phyloP scores from a whole-genome alignment of 345 rosid species.

The Arabidopsis suecica region DNA sequence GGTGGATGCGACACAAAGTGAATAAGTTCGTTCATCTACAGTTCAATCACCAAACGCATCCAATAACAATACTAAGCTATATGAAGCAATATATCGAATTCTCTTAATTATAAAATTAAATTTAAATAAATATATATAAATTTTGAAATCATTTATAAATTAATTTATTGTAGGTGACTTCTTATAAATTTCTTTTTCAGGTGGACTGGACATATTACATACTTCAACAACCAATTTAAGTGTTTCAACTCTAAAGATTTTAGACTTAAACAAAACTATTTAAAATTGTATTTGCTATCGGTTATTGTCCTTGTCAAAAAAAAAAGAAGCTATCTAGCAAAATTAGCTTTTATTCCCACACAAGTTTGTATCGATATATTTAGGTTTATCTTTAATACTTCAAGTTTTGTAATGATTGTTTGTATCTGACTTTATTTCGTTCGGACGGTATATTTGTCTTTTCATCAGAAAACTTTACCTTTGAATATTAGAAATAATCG shows the following conservation, averaged over 20 bases:
- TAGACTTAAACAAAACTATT: not conserved
- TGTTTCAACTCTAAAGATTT: not conserved
- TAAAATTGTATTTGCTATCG: not conserved
- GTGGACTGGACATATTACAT: slow-evolving; percentile 10
- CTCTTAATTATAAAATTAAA: not conserved
- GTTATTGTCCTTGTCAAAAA: not conserved
- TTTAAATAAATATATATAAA: not conserved
- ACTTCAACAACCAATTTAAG: not conserved
- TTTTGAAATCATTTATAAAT: no score
- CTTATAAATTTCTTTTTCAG: slow-evolving; percentile 1
- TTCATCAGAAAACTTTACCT: no score
- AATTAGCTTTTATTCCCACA: not conserved
- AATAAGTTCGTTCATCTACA: slow-evolving; percentile 43
- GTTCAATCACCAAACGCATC: slow-evolving; percentile 37
- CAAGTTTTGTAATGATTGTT: no score
- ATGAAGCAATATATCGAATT: slow-evolving; percentile 1
- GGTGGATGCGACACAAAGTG: slow-evolving; percentile 46
- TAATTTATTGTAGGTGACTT: not conserved
- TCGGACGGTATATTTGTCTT: no score
- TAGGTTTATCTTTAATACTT: no score
- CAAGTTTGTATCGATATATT: no score
- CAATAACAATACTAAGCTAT: slow-evolving; percentile 26
- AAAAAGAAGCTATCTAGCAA: not conserved
- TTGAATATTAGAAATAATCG: no score
- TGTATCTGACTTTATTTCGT: no score